Evolutionary conservation across 495 filamentous ascomycete species (phyloP).

Genomic region (Aspergillus homomorphus): DNA sequence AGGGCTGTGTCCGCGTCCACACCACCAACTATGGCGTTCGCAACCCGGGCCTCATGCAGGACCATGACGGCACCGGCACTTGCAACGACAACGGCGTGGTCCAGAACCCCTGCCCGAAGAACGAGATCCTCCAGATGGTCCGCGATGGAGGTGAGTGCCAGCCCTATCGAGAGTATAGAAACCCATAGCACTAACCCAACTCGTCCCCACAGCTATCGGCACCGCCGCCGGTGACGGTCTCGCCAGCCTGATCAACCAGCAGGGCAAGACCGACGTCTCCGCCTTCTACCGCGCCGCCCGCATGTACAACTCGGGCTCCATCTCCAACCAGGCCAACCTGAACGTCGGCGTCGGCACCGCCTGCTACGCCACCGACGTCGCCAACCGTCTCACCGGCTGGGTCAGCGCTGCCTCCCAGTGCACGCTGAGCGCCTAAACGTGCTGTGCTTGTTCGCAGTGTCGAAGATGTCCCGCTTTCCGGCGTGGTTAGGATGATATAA

Average conservation of each 20-base stretch:
- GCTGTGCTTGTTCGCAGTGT: not conserved
- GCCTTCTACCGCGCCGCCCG: constrained; percentile 51
- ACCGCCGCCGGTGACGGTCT: constrained; percentile 40
- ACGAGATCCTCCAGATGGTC: not conserved
- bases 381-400: constrained; percentile 40
- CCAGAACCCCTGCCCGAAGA: not conserved
- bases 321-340: constrained; percentile 25
- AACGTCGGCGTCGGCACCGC: constrained; percentile 44
- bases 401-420: constrained; percentile 25
- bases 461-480: not conserved
- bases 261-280: constrained; percentile 27
- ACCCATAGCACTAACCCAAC: no score
- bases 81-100: not conserved
- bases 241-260: constrained; percentile 29
- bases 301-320: constrained; percentile 55
- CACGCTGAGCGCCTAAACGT: not conserved
- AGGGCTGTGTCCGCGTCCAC: not conserved
- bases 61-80: not conserved
- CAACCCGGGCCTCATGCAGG: not conserved
- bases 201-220: not conserved
- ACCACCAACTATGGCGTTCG: not conserved
- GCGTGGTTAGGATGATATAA: not conserved
- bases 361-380: constrained; percentile 55
- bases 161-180: no score
- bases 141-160: not conserved